Evolutionary conservation across 768 basidiomycete species (phyloP).

Genomic region (Tylopilus balloui): DNA sequence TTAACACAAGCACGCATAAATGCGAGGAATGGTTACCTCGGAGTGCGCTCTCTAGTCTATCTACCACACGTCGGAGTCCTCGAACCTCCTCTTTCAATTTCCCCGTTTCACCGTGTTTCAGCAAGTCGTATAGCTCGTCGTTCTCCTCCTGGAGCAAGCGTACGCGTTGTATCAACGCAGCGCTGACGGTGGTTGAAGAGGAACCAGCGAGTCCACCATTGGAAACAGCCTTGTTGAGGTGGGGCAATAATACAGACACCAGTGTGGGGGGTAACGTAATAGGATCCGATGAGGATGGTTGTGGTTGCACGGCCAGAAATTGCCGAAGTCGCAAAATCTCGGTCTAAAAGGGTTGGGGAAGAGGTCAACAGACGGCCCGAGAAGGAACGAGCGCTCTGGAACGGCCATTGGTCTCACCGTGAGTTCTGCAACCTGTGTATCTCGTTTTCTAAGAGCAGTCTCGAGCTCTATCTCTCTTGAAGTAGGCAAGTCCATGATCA

Average conservation of each 20-base stretch:
- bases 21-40: slow-evolving; percentile 49
- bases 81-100: slow-evolving; percentile 79
- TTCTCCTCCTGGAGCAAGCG: slow-evolving; percentile 80
- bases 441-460: slow-evolving; percentile 67
- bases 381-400: slow-evolving; percentile 20
- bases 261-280: slow-evolving; percentile 69
- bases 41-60: slow-evolving; percentile 68
- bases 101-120: slow-evolving; percentile 73
- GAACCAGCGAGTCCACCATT: slow-evolving; percentile 28
- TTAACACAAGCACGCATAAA: slow-evolving; percentile 6
- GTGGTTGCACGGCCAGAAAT: slow-evolving; percentile 57
- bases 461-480: slow-evolving; percentile 80
- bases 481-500: slow-evolving; percentile 66
- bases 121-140: slow-evolving; percentile 74
- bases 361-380: slow-evolving; percentile 18
- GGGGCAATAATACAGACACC: slow-evolving; percentile 64
- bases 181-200: slow-evolving; percentile 52
- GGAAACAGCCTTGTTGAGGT: slow-evolving; percentile 45
- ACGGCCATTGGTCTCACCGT: slow-evolving; percentile 47
- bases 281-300: slow-evolving; percentile 53
- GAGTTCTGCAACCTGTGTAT: slow-evolving; percentile 66
- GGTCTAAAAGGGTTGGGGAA: slow-evolving; percentile 43
- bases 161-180: slow-evolving; percentile 73
- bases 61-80: slow-evolving; percentile 61
- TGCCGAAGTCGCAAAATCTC: slow-evolving; percentile 68